Percentiles rank a stretch among this genome's conserved stretches.
phyloP scores from a whole-genome alignment of 768 basidiomycete species.

The Paxillus rubicundulus region DNA sequence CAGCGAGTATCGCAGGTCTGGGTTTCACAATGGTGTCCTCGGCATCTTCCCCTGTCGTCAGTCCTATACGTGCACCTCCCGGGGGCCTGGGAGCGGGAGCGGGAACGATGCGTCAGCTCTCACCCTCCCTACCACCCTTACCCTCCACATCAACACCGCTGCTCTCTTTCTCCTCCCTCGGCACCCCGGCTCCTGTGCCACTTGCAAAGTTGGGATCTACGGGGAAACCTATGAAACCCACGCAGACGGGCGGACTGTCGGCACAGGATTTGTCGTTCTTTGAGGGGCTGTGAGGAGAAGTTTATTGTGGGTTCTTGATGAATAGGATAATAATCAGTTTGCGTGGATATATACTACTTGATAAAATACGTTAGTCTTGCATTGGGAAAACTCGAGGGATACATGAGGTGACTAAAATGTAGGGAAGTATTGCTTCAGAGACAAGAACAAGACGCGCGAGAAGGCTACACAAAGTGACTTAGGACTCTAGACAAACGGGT shows the following conservation, averaged over 20 bases:
- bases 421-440: too few relatives aligned
- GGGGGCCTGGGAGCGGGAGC: conserved; percentile 1
- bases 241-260: conserved; percentile 56
- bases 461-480: too few relatives aligned
- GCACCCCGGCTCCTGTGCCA: conserved; percentile 6
- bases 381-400: too few relatives aligned
- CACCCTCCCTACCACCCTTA: conserved; percentile 18
- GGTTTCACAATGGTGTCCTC: not conserved
- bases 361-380: too few relatives aligned
- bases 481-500: too few relatives aligned
- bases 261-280: conserved; percentile 89
- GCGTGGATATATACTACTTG: too few relatives aligned
- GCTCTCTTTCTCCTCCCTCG: conserved; percentile 15
- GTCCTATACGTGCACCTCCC: conserved; percentile 1
- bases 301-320: not conserved
- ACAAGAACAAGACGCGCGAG: too few relatives aligned
- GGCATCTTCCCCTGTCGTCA: not conserved
- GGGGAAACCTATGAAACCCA: conserved; percentile 16
- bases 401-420: too few relatives aligned
- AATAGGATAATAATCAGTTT: too few relatives aligned
- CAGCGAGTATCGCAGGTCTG: not conserved
- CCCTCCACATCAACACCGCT: conserved; percentile 16
- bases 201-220: conserved; percentile 15
- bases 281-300: conserved; percentile 55
- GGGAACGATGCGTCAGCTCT: conserved; percentile 6